These are phyloP conservation scores for Naganishia sp. DNA, from an alignment of 1,284 basidiomycete genomes.

Conservation along the genomic window DNA sequence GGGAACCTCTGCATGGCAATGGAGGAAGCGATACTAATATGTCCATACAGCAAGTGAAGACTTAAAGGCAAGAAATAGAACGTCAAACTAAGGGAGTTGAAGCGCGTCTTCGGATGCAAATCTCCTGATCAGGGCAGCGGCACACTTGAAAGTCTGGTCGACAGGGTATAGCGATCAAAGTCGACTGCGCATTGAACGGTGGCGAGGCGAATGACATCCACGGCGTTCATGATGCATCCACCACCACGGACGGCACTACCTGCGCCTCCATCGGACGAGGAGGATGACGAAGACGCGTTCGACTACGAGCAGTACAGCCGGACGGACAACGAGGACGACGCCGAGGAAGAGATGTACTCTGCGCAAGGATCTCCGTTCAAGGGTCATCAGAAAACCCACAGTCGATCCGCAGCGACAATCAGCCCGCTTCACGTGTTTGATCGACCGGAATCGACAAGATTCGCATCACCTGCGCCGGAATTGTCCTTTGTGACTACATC, in stretches of 20 bases:
- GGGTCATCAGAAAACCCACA: not conserved
- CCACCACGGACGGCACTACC: slow-evolving; percentile 9
- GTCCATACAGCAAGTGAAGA: no score
- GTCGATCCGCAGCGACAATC: slow-evolving; percentile 2
- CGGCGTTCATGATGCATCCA: slow-evolving; percentile 1
- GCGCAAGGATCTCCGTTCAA: not conserved
- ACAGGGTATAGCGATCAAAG: no score
- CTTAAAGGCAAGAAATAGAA: no score
- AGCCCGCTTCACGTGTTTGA: not conserved
- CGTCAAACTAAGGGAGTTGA: no score
- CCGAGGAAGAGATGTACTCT: not conserved
- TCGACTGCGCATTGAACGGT: no score
- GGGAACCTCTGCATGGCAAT: no score
- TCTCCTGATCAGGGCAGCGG: no score
- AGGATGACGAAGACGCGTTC: slow-evolving; percentile 17
- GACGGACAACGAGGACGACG: slow-evolving; percentile 13
- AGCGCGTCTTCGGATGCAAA: no score
- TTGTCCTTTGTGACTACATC: slow-evolving; percentile 15
- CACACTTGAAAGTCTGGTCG: no score
- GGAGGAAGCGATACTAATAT: no score
- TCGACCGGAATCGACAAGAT: no score
- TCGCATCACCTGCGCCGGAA: not conserved
- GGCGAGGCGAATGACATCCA: not conserved
- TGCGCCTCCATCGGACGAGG: slow-evolving; percentile 2
- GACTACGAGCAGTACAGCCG: slow-evolving; percentile 20